phyloP scores from a whole-genome alignment of 257 asterid species.

The Solanum piurae region DNA sequence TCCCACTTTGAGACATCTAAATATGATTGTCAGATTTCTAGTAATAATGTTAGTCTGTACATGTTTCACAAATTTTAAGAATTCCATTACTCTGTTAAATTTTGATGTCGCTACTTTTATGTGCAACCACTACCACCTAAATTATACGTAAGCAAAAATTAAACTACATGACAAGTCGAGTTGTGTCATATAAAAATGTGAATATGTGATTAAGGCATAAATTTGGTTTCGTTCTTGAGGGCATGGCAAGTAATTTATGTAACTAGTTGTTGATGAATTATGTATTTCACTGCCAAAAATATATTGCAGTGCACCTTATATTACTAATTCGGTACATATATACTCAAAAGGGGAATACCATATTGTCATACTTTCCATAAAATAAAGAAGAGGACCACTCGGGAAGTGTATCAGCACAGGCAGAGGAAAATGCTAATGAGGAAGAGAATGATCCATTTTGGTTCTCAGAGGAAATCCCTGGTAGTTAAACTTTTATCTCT shows the following conservation, averaged over 20 bases:
- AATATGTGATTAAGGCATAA: background rate
- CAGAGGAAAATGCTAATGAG: constrained; percentile 21
- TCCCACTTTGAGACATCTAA: background rate
- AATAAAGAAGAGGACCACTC: constrained; percentile 50
- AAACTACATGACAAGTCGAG: background rate
- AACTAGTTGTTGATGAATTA: background rate
- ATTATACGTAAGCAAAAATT: background rate
- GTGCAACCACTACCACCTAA: background rate
- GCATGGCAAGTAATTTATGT: background rate
- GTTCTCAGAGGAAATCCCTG: constrained; percentile 69
- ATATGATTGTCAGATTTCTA: background rate
- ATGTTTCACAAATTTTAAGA: background rate
- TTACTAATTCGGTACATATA: background rate
- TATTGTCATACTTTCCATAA: background rate
- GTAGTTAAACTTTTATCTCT: constrained; percentile 26
- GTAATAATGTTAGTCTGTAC: background rate
- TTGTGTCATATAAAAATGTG: background rate
- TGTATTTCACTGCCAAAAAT: background rate
- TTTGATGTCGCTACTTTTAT: background rate
- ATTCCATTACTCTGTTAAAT: background rate
- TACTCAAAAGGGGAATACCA: background rate
- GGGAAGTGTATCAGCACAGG: constrained; percentile 23
- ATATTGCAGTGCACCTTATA: background rate
- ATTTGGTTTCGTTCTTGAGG: background rate
- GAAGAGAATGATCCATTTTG: constrained; percentile 41